A percentile compares a stretch with the other conserved stretches of the same genome.
These are phyloP conservation scores for Venturia carpophila DNA, from an alignment of 2,329 filamentous ascomycete species.

Conservation along the genomic window DNA sequence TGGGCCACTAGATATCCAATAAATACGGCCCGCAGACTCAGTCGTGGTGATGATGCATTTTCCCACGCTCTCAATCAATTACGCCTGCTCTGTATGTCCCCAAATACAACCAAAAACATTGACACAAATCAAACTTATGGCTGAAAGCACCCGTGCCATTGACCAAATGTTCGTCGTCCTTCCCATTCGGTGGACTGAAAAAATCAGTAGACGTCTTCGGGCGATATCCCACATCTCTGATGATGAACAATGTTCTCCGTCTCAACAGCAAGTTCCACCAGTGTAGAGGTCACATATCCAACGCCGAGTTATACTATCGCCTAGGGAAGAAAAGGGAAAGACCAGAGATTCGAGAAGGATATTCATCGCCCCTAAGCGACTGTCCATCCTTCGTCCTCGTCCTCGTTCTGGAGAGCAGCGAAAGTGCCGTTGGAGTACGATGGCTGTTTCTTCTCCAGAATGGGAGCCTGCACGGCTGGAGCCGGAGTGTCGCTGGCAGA, in stretches of 20 bases:
- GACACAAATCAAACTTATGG: not conserved
- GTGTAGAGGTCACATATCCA: slow-evolving; percentile 9
- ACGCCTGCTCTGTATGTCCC: not conserved
- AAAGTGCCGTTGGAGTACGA: slow-evolving; percentile 2
- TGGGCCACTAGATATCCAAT: slow-evolving; percentile 1
- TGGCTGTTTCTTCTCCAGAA: not conserved
- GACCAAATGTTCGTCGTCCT: not conserved
- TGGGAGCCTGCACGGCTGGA: not conserved
- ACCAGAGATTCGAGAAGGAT: not conserved
- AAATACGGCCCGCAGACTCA: not conserved
- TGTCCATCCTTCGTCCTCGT: slow-evolving; percentile 12
- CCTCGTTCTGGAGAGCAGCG: slow-evolving; percentile 2
- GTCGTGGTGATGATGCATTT: not conserved
- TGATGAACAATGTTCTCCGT: not conserved
- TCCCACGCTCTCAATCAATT: slow-evolving; percentile 2
- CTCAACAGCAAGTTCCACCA: slow-evolving; percentile 1
- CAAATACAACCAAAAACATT: not conserved
- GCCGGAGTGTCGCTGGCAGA: slow-evolving; percentile 1
- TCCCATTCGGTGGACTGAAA: not conserved
- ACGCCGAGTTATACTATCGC: slow-evolving; percentile 6
- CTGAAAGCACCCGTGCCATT: not conserved
- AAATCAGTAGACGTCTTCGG: not conserved
- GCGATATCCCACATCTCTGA: not conserved
- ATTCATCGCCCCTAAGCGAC: not conserved
- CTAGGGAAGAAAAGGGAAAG: not conserved